phyloP scores from a whole-genome alignment of 2,329 filamentous ascomycete genomes.

The Aspergillus udagawae region DNA sequence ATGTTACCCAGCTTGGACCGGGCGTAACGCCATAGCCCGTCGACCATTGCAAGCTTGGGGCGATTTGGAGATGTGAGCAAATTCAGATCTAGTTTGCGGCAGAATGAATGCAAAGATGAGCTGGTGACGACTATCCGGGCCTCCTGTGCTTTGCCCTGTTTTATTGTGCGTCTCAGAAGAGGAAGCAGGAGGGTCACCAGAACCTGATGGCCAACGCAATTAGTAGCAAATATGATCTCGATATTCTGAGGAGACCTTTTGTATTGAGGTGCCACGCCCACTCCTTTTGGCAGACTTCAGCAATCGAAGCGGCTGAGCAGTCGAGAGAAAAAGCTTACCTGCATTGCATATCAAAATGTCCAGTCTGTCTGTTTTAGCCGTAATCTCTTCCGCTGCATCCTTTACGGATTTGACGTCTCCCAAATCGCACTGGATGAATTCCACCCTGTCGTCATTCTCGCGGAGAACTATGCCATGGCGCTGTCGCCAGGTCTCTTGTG shows the following conservation, averaged over 20 bases:
- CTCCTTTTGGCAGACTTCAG: constrained; percentile 5
- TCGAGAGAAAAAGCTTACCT: constrained; percentile 13
- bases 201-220: constrained; percentile 50
- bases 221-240: constrained; percentile 49
- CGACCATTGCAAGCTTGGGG: constrained; percentile 18
- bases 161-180: constrained; percentile 17
- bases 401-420: constrained; percentile 22
- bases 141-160: constrained; percentile 24
- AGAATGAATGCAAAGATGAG: constrained; percentile 26
- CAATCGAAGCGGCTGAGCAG: neutral
- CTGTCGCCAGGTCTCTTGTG: constrained; percentile 21
- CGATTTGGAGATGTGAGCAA: constrained; percentile 18
- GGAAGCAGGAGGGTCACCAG: constrained; percentile 48
- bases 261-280: constrained; percentile 18
- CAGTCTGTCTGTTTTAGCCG: constrained; percentile 18
- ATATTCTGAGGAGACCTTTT: constrained; percentile 36
- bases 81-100: constrained; percentile 23
- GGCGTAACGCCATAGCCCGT: constrained; percentile 29
- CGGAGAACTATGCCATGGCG: constrained; percentile 13
- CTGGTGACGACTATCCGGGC: constrained; percentile 45
- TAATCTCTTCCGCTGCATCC: constrained; percentile 18
- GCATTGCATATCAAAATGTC: constrained; percentile 33
- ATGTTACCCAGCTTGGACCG: constrained; percentile 33
- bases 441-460: constrained; percentile 15
- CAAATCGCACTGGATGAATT: constrained; percentile 30